Conservation (phyloP, 2,329 filamentous ascomycete genomes). For the Venturia effusa region DNA sequence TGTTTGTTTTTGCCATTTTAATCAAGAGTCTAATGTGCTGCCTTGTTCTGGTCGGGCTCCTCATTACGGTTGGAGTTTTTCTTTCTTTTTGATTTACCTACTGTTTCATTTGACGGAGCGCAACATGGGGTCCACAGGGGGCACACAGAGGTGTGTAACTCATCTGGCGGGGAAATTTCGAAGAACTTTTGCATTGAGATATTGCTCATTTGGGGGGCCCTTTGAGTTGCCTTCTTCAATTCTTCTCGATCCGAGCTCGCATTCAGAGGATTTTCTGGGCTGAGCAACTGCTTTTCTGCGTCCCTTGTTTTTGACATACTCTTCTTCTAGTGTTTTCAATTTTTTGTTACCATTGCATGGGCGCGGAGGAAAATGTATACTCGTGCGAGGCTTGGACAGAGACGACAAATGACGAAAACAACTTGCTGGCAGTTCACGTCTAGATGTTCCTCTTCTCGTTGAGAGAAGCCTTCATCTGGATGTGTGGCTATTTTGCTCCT, state of each 20-base stretch:
- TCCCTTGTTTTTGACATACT: neutral
- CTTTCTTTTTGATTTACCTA: neutral
- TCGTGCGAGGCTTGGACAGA: neutral
- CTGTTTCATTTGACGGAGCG: neutral
- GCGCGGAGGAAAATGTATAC: neutral
- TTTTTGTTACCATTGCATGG: neutral
- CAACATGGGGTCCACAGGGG: neutral
- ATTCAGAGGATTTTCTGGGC: neutral
- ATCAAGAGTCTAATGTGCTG: neutral
- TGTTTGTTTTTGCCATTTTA: neutral
- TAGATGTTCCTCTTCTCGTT: neutral
- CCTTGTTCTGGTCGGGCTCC: neutral
- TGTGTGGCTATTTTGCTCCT: neutral
- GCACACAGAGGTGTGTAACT: neutral
- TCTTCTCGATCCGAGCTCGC: neutral
- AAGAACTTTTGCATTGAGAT: neutral
- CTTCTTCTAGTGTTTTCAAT: neutral
- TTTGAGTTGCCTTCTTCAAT: neutral
- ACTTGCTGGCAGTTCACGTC: neutral
- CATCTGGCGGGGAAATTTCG: neutral
- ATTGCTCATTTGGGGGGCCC: neutral
- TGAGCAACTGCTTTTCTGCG: neutral
- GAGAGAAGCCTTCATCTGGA: neutral
- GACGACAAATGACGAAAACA: neutral
- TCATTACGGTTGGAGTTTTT: neutral